These are phyloP conservation scores for Candida pseudoglaebosa DNA, from an alignment of 805 yeast genomes.

Conservation along the genomic window DNA sequence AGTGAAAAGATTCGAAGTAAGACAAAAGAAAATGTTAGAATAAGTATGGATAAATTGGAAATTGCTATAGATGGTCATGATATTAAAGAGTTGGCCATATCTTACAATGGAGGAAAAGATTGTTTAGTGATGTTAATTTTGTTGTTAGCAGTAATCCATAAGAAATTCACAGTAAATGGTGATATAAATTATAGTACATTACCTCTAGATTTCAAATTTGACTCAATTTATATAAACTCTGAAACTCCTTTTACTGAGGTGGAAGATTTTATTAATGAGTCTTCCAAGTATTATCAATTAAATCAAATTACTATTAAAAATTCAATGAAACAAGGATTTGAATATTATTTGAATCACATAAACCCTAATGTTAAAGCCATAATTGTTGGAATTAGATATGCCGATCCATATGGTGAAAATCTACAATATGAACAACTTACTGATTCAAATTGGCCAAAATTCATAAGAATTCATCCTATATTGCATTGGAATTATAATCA, in stretches of 20 bases:
- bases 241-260: slow-evolving; percentile 71
- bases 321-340: slow-evolving; percentile 68
- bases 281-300: slow-evolving; percentile 54
- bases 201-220: slow-evolving; percentile 36
- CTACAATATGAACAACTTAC: slow-evolving; percentile 66
- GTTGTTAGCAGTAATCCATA: slow-evolving; percentile 53
- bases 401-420: slow-evolving; percentile 77
- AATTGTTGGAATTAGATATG: slow-evolving; percentile 80
- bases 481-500: slow-evolving; percentile 82
- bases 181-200: slow-evolving; percentile 10
- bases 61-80: slow-evolving; percentile 27
- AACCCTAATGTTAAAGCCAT: slow-evolving; percentile 63
- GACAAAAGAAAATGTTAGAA: slow-evolving; percentile 25
- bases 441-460: slow-evolving; percentile 89
- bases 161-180: slow-evolving; percentile 13
- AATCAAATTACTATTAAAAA: slow-evolving; percentile 40
- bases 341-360: slow-evolving; percentile 46
- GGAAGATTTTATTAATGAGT: slow-evolving; percentile 56
- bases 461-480: slow-evolving; percentile 81
- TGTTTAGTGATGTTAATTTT: slow-evolving; percentile 84
- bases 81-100: slow-evolving; percentile 60
- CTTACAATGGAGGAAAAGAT: slow-evolving; percentile 96
- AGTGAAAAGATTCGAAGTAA: slow-evolving; percentile 16
- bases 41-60: slow-evolving; percentile 26
- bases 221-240: slow-evolving; percentile 71